Evolutionary conservation across 1,139 yeast genomes (phyloP), one percentile per base, ranked within the genome.

Genomic region (Nadsonia commutata): DNA sequence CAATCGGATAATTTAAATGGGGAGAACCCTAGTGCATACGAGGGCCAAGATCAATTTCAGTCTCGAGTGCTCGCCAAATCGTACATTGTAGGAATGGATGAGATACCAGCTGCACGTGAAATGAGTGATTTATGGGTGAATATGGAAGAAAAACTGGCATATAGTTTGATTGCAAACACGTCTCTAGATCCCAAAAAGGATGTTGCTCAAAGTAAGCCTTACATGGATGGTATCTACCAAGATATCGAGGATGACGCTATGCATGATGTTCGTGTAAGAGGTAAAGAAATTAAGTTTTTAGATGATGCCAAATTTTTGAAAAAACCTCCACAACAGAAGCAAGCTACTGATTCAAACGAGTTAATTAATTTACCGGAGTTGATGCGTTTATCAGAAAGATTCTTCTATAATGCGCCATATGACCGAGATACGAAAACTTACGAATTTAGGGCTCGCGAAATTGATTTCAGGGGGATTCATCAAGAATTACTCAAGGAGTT

Each of bases 91-190:
- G 54, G 57, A 7, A 65, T 67, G 54, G 56, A 57, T 20, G 72
- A 72, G 2, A 56, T 76, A 21, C 82, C 82, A 1, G 61, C 65
- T 2, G 72, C 78, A 1, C 60, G 62, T 48, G 84, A 78, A 54
- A 68, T 76, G 70, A 67, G 71, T 46, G 65, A 64, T 18, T 59
- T 60, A 18, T 75, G 71, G 57, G 55, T 72, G 1, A 55, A 56
- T 11, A 59, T 71, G 56, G 83, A 77, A 53, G 72, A 72, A 38
- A 54, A 56, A 5, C 76, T 72, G 48, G 63, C 68, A n/a, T n/a
- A n/a, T n/a, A n/a, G n/a, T n/a, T n/a, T n/a, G n/a, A n/a, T n/a
- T n/a, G n/a, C n/a, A n/a, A n/a, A n/a, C n/a, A n/a, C n/a, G n/a
- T n/a, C n/a, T n/a, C n/a, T n/a, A n/a, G n/a, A n/a, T n/a, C n/a